Conservation (phyloP, 2,329 filamentous ascomycete genomes). For the Calcarisporium arbuscula region DNA sequence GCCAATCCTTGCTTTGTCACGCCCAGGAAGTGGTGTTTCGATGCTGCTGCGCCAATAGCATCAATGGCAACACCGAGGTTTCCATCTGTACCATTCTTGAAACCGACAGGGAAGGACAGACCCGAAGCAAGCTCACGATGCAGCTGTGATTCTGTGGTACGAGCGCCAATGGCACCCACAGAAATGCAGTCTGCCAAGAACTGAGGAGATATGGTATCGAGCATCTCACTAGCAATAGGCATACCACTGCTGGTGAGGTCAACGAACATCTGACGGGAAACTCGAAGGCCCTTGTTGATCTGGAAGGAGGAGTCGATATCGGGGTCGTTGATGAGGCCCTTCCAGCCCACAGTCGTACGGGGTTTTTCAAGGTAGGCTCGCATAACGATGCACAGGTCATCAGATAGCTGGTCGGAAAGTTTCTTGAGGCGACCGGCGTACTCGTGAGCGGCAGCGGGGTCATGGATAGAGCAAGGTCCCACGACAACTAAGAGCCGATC, state of each 20-base stretch:
- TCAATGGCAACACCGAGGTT: constrained; percentile 88
- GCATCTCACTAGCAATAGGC: constrained; percentile 96
- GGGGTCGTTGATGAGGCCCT: constrained; percentile 97
- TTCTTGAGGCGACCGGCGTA: constrained; percentile 76
- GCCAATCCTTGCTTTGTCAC: constrained; percentile 97
- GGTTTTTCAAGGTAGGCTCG: constrained; percentile 98
- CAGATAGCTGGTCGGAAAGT: constrained; percentile 70
- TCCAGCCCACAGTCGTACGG: constrained; percentile 96
- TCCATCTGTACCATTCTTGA: constrained; percentile 99
- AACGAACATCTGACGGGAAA: constrained; percentile 88
- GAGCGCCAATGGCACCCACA: constrained; percentile 88
- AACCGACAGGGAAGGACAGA: constrained; percentile 94
- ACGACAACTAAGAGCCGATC: constrained; percentile 91
- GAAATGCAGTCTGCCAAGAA: constrained; percentile 95
- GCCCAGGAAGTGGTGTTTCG: constrained; percentile 96
- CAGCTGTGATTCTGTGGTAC: constrained; percentile 93
- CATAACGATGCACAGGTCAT: constrained; percentile 91
- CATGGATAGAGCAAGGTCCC: constrained; percentile 95
- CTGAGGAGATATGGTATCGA: constrained; percentile 97
- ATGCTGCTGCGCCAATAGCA: constrained; percentile 79
- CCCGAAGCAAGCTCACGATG: constrained; percentile 94
- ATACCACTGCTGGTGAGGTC: constrained; percentile 83
- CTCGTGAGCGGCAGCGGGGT: constrained; percentile 79
- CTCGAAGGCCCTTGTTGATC: constrained; percentile 95
- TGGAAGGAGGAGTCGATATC: constrained; percentile 96